These are phyloP conservation scores for Silene vulgaris DNA, from an alignment of 179 eudicot species.

Conservation along the genomic window DNA sequence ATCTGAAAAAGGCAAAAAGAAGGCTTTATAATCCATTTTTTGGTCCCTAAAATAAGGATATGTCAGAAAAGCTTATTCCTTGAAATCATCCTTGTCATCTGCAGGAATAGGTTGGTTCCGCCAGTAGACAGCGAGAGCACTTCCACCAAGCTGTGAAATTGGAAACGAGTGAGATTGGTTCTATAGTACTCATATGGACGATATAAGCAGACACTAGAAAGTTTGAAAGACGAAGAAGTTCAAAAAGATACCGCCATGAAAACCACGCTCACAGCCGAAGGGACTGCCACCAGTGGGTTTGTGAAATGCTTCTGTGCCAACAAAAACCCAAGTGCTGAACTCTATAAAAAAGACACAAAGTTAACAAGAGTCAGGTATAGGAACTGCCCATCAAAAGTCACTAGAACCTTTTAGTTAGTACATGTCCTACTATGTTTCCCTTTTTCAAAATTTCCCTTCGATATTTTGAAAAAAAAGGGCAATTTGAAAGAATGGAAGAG, in stretches of 20 bases:
- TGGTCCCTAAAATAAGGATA: conserved; percentile 4
- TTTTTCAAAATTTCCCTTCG: no score
- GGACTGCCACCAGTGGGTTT: conserved; percentile 90
- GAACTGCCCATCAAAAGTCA: not conserved
- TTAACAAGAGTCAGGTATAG: not conserved
- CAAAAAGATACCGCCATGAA: conserved; percentile 77
- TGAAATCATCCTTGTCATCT: conserved; percentile 94
- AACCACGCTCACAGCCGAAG: conserved; percentile 93
- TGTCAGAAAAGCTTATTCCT: conserved; percentile 39
- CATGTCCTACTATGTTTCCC: no score
- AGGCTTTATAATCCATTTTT: conserved; percentile 4
- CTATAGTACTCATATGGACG: not conserved
- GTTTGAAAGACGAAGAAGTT: not conserved
- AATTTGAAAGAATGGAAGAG: no score
- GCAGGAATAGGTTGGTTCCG: conserved; percentile 74
- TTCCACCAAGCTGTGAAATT: conserved; percentile 81
- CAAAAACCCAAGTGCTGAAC: conserved; percentile 94
- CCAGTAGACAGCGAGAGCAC: conserved; percentile 95
- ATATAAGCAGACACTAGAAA: not conserved
- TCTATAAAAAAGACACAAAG: conserved; percentile 35
- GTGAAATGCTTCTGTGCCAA: conserved; percentile 97
- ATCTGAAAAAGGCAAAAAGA: not conserved
- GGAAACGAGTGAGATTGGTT: conserved; percentile 2
- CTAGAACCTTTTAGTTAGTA: no score
- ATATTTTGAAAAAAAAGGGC: no score